phyloP scores from a whole-genome alignment of 2,329 filamentous ascomycete genomes.

The Paracorniculantispora psalliotae region DNA sequence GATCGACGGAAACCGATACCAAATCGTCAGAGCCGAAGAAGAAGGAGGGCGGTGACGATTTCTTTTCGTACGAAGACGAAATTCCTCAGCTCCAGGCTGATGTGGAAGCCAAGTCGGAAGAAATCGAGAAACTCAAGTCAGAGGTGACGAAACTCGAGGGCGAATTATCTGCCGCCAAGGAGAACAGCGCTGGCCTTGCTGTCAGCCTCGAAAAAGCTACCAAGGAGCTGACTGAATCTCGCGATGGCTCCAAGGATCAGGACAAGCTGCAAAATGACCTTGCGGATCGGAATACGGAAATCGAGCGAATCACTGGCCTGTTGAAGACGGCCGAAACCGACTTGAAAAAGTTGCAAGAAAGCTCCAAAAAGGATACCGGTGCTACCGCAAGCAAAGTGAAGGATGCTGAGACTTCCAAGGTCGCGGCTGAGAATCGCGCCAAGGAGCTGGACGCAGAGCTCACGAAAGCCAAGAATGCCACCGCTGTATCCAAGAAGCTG shows the following conservation, averaged over 20 bases:
- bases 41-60: constrained; percentile 55
- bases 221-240: constrained; percentile 51
- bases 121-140: constrained; percentile 64
- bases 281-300: constrained; percentile 42
- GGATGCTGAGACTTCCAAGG: constrained; percentile 33
- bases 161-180: constrained; percentile 66
- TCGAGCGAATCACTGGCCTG: constrained; percentile 45
- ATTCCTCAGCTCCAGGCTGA: constrained; percentile 75
- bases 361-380: constrained; percentile 29
- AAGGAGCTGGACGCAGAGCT: constrained; percentile 38
- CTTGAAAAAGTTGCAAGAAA: constrained; percentile 39
- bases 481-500: constrained; percentile 36
- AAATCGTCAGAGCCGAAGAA: neutral
- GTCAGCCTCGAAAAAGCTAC: constrained; percentile 64
- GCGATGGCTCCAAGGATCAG: constrained; percentile 34
- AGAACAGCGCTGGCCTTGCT: constrained; percentile 63
- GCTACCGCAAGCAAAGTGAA: constrained; percentile 28
- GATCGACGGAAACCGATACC: constrained; percentile 17
- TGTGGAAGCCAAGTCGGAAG: constrained; percentile 61
- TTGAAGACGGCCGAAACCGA: constrained; percentile 40
- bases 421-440: constrained; percentile 29
- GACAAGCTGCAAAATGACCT: constrained; percentile 47
- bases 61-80: constrained; percentile 91
- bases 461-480: constrained; percentile 34
- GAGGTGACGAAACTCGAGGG: constrained; percentile 64